These are phyloP conservation scores for Cutaneotrichosporon dermatis DNA, from an alignment of 1,284 basidiomycete genomes.

Conservation along the genomic window DNA sequence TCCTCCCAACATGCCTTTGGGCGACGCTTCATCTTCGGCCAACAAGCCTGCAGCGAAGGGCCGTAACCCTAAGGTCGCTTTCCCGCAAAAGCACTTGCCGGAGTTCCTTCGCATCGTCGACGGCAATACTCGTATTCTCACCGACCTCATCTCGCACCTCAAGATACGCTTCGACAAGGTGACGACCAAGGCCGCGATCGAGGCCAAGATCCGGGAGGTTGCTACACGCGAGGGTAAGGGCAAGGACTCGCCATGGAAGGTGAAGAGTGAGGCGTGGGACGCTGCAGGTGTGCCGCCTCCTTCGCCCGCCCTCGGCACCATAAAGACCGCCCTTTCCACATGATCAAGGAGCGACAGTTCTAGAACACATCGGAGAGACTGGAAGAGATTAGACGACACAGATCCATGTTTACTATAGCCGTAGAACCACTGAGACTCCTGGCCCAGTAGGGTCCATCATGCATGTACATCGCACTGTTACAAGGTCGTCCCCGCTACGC, in stretches of 20 bases:
- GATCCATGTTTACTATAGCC: not conserved
- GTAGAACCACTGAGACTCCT: not conserved
- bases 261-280: slow-evolving; percentile 32
- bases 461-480: slow-evolving; percentile 4
- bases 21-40: slow-evolving; percentile 16
- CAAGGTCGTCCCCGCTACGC: not conserved
- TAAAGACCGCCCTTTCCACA: too few relatives aligned
- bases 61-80: slow-evolving; percentile 32
- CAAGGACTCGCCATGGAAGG: slow-evolving; percentile 39
- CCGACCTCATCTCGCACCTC: slow-evolving; percentile 38
- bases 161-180: slow-evolving; percentile 35
- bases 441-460: not conserved
- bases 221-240: slow-evolving; percentile 38
- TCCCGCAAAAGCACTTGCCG: slow-evolving; percentile 35
- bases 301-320: not conserved
- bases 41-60: slow-evolving; percentile 1
- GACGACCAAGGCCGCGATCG: slow-evolving; percentile 46
- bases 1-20: slow-evolving; percentile 11
- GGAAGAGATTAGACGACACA: not conserved
- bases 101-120: slow-evolving; percentile 39
- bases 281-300: slow-evolving; percentile 7
- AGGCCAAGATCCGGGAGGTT: slow-evolving; percentile 43
- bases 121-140: slow-evolving; percentile 36
- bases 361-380: not conserved
- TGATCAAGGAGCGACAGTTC: too few relatives aligned